Evolutionary conservation across 768 basidiomycete genomes (phyloP).

Genomic region (Cytidiella melzeri): DNA sequence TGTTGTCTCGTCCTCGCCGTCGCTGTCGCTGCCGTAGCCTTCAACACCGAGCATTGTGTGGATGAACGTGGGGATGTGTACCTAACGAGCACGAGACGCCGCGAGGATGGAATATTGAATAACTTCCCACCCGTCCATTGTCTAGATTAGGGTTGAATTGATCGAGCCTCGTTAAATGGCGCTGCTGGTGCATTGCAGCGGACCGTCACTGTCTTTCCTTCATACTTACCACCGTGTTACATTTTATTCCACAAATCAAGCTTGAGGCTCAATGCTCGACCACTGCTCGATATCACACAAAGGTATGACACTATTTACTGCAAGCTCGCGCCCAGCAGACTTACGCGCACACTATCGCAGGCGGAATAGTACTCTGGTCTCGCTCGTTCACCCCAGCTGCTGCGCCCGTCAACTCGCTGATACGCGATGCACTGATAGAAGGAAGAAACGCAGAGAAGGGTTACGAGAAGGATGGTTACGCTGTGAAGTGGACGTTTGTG

Average conservation of each 20-base stretch:
- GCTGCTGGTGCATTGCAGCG: no score
- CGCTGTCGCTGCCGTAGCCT: conserved; percentile 72
- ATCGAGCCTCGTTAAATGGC: no score
- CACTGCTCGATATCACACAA: conserved; percentile 16
- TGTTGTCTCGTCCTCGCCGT: conserved; percentile 41
- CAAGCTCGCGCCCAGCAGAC: not conserved
- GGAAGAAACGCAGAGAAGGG: conserved; percentile 75
- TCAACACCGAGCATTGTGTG: conserved; percentile 66
- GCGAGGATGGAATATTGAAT: no score
- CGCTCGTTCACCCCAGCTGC: conserved; percentile 82
- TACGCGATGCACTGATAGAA: conserved; percentile 72
- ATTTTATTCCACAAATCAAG: no score
- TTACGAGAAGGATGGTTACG: conserved; percentile 92
- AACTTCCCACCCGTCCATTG: no score
- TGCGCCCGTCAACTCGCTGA: conserved; percentile 27
- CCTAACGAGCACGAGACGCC: no score
- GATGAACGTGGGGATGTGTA: not conserved
- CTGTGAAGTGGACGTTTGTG: conserved; percentile 89
- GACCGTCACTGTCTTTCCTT: no score
- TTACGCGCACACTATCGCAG: conserved; percentile 31
- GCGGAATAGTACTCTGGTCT: conserved; percentile 92
- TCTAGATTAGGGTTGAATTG: no score
- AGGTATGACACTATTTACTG: conserved; percentile 1
- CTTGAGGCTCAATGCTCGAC: conserved; percentile 13
- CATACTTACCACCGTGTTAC: no score